Conservation (phyloP, 164 flowering plant genomes). For the Cinnamomum micranthum region DNA sequence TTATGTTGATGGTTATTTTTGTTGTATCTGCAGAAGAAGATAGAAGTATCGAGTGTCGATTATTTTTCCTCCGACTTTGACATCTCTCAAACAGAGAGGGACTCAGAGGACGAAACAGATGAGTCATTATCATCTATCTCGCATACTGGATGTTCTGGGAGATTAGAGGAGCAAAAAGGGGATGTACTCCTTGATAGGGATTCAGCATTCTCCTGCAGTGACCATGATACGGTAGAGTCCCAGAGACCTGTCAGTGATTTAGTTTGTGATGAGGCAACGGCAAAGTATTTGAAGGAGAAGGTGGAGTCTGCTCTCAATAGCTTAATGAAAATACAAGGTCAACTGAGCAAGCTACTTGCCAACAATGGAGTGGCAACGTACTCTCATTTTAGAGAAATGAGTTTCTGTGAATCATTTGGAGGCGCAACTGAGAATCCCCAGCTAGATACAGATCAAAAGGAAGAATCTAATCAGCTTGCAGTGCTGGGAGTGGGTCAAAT, state of each 20-base stretch:
- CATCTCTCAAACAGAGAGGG: background rate
- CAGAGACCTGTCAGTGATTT: constrained; percentile 5
- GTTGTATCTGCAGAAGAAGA: constrained; percentile 3
- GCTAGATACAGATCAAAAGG: constrained; percentile 4
- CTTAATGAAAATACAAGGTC: constrained; percentile 28
- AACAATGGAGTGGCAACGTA: constrained; percentile 13
- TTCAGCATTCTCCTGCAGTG: constrained; percentile 2
- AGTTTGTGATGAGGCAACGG: constrained; percentile 9
- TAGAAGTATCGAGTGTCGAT: background rate
- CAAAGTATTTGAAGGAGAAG: constrained; percentile 27
- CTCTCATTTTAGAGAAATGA: constrained; percentile 16
- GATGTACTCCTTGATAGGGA: constrained; percentile 17
- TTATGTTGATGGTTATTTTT: background rate
- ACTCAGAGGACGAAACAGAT: constrained; percentile 4
- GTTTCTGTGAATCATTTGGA: constrained; percentile 7
- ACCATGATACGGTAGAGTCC: constrained; percentile 6
- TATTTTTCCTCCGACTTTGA: background rate
- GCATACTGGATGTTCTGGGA: constrained; percentile 5
- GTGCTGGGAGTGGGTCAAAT: constrained; percentile 14
- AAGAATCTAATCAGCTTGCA: constrained; percentile 8
- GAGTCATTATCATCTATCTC: constrained; percentile 7
- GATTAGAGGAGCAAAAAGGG: constrained; percentile 12
- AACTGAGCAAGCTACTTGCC: constrained; percentile 15
- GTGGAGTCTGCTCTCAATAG: constrained; percentile 21
- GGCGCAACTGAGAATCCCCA: constrained; percentile 10